A percentile compares a stretch with the other conserved stretches of the same genome.
These are phyloP conservation scores for Zygotorulaspora chibaensis DNA, from an alignment of 805 yeast species.

Conservation along the genomic window DNA sequence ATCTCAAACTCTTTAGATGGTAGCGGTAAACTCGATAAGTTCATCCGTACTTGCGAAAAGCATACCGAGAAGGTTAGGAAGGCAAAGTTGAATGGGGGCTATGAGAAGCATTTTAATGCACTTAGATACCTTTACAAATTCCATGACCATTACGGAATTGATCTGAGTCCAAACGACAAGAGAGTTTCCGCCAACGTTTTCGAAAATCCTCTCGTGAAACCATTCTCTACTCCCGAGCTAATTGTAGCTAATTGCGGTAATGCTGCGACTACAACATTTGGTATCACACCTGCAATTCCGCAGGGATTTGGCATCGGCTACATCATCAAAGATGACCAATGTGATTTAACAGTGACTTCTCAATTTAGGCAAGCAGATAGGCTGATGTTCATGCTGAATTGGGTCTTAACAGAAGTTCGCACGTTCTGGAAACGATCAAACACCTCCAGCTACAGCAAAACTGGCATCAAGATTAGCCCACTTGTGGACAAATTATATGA, in stretches of 20 bases:
- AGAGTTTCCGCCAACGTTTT: slow-evolving; percentile 43
- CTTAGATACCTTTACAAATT: slow-evolving; percentile 50
- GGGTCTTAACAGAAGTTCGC: slow-evolving; percentile 60
- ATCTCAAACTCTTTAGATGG: slow-evolving; percentile 52
- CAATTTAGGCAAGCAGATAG: slow-evolving; percentile 83
- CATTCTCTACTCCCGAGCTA: slow-evolving; percentile 41
- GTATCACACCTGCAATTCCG: slow-evolving; percentile 83
- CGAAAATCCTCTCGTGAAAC: slow-evolving; percentile 36
- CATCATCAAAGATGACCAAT: slow-evolving; percentile 74
- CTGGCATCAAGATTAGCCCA: slow-evolving; percentile 30
- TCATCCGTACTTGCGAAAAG: slow-evolving; percentile 47
- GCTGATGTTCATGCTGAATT: slow-evolving; percentile 66
- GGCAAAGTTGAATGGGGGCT: slow-evolving; percentile 62
- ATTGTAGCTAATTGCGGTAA: slow-evolving; percentile 82
- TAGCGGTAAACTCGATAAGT: slow-evolving; percentile 41
- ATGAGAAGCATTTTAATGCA: slow-evolving; percentile 68
- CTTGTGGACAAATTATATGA: slow-evolving; percentile 32
- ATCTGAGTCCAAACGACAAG: slow-evolving; percentile 18
- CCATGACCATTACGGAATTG: slow-evolving; percentile 37
- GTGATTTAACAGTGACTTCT: slow-evolving; percentile 78
- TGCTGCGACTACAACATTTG: slow-evolving; percentile 80
- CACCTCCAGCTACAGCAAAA: slow-evolving; percentile 8
- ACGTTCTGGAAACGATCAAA: slow-evolving; percentile 37
- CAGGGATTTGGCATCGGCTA: slow-evolving; percentile 94
- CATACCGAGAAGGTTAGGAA: slow-evolving; percentile 47